These are phyloP conservation scores for Fusarium robinianum DNA, from an alignment of 2,329 filamentous ascomycete genomes.

Conservation along the genomic window DNA sequence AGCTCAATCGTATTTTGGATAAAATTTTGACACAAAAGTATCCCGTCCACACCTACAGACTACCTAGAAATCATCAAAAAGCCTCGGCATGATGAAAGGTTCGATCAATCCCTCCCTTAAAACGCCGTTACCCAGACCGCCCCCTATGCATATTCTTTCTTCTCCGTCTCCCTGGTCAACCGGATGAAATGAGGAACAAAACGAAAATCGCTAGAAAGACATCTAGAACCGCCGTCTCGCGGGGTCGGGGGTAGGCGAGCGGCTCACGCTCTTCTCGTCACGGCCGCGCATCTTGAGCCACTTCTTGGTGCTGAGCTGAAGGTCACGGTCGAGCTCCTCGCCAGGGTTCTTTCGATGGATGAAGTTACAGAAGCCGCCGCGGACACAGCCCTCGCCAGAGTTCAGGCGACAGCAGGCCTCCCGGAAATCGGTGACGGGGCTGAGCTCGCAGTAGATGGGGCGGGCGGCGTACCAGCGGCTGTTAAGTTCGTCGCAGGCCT, in stretches of 20 bases:
- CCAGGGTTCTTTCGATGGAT: constrained; percentile 96
- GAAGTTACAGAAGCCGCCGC: constrained; percentile 98
- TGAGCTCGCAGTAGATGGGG: constrained; percentile 97
- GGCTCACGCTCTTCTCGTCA: constrained; percentile 79
- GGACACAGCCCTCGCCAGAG: constrained; percentile 90
- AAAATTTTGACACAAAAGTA: constrained; percentile 24
- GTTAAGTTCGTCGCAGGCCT: constrained; percentile 92
- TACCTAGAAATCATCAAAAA: constrained; percentile 22
- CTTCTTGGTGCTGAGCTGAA: constrained; percentile 91
- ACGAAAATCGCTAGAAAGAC: background rate
- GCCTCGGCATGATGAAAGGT: constrained; percentile 25
- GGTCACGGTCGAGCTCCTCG: constrained; percentile 83
- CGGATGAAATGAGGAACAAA: constrained; percentile 7
- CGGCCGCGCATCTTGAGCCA: constrained; percentile 85
- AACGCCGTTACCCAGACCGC: constrained; percentile 37
- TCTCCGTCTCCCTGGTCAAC: constrained; percentile 3
- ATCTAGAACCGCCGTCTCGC: constrained; percentile 70
- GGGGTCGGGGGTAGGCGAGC: constrained; percentile 87
- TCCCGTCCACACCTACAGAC: too few species aligned
- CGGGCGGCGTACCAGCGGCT: constrained; percentile 94
- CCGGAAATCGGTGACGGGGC: constrained; percentile 95
- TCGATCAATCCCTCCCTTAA: constrained; percentile 24
- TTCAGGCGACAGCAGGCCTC: constrained; percentile 97
- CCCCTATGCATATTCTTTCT: constrained; percentile 18
- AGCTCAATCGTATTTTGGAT: constrained; percentile 19